A percentile compares a stretch with the other conserved stretches of the same genome.
These are phyloP conservation scores for Hypomontagnella submonticulosa DNA, from an alignment of 495 filamentous ascomycete genomes.

Conservation along the genomic window DNA sequence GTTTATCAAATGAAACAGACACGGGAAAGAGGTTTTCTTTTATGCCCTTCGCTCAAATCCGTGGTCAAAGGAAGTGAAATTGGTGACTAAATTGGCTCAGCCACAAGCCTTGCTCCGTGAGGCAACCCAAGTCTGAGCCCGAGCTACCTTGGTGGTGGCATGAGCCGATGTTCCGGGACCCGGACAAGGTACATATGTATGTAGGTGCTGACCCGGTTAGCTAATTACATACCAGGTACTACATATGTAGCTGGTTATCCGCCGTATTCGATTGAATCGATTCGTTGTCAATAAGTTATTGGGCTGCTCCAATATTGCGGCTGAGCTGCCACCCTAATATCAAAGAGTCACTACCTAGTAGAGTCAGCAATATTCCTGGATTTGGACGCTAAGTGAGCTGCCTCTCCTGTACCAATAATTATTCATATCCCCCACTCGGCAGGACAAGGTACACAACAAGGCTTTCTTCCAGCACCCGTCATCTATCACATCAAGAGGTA, in stretches of 20 bases:
- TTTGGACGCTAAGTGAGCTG: constrained; percentile 10
- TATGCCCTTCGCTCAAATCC: constrained; percentile 1
- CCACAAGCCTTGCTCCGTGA: constrained; percentile 23
- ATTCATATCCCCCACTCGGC: constrained; percentile 19
- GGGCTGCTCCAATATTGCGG: constrained; percentile 44
- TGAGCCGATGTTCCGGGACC: constrained; percentile 32
- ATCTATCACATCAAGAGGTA: constrained; percentile 14
- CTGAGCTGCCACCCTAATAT: constrained; percentile 39
- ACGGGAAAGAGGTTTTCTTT: not conserved
- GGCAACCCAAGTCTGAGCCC: constrained; percentile 20
- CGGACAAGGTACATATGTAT: not conserved
- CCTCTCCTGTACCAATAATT: constrained; percentile 3
- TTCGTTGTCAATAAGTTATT: constrained; percentile 23
- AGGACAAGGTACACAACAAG: constrained; percentile 29
- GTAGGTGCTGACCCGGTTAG: not conserved
- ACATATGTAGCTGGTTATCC: constrained; percentile 11
- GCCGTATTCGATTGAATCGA: constrained; percentile 11
- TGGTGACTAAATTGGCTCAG: constrained; percentile 19
- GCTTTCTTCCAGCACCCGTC: constrained; percentile 27
- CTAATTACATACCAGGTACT: no score
- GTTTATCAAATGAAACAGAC: not conserved
- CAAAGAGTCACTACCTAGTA: not conserved
- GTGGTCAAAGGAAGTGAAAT: not conserved
- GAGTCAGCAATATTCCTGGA: constrained; percentile 15
- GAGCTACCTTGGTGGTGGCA: constrained; percentile 11